These are phyloP conservation scores for Dentipellis sp. DNA, from an alignment of 768 basidiomycete species.

Conservation along the genomic window DNA sequence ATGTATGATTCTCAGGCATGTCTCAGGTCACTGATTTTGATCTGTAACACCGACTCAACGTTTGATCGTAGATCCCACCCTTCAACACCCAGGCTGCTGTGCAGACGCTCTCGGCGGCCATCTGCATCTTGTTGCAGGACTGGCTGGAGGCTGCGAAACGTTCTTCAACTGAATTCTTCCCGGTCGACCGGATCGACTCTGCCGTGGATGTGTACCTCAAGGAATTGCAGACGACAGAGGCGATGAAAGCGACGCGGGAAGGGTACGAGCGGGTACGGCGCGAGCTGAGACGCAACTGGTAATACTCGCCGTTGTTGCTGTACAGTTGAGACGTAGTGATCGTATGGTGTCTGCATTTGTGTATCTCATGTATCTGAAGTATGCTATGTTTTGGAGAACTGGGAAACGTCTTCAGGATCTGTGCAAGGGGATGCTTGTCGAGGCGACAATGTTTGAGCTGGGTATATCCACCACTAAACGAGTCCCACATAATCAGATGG, in stretches of 20 bases:
- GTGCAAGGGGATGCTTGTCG: no score
- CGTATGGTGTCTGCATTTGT: no score
- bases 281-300: constrained; percentile 67
- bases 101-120: constrained; percentile 72
- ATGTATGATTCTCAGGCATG: constrained; percentile 61
- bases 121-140: constrained; percentile 69
- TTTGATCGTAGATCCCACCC: constrained; percentile 52
- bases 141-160: constrained; percentile 75
- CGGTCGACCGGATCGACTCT: constrained; percentile 66
- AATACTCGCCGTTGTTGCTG: constrained; percentile 9
- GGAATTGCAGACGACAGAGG: constrained; percentile 54
- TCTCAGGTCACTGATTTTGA: background rate
- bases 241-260: constrained; percentile 41
- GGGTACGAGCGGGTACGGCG: constrained; percentile 66
- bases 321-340: no score
- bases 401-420: no score
- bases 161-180: constrained; percentile 71
- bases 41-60: background rate
- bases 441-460: no score
- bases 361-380: no score
- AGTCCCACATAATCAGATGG: no score
- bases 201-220: constrained; percentile 67
- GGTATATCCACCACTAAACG: no score
- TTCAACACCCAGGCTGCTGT: constrained; percentile 77
- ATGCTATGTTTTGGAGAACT: no score